These are phyloP conservation scores for Jaltomata sinuosa DNA, from an alignment of 257 asterid species.

Conservation along the genomic window DNA sequence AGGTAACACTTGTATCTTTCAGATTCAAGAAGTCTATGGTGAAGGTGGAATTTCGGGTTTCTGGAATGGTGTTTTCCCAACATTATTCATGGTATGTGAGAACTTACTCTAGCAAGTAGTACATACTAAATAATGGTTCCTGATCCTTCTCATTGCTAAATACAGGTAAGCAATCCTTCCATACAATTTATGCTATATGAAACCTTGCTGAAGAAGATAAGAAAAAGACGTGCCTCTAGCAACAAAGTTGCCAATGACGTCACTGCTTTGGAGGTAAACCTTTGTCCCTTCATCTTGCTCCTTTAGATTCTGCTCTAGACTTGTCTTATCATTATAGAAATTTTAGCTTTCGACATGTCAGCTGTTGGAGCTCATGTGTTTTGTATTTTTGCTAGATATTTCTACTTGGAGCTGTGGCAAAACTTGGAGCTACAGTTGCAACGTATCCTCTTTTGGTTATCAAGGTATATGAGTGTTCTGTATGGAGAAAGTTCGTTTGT, in stretches of 20 bases:
- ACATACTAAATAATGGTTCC: conserved; percentile 10
- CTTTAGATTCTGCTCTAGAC: not conserved
- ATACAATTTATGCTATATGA: conserved; percentile 96
- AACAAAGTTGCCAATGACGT: conserved; percentile 38
- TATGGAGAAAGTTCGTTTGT: not conserved
- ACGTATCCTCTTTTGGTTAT: conserved; percentile 95
- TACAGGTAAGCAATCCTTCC: conserved; percentile 95
- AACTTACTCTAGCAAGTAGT: conserved; percentile 7
- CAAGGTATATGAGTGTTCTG: conserved; percentile 39
- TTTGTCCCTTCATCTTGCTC: conserved; percentile 1
- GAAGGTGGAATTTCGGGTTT: conserved; percentile 87
- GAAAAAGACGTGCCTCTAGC: conserved; percentile 43
- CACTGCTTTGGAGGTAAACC: conserved; percentile 77
- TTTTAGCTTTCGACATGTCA: not conserved
- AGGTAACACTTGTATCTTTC: conserved; percentile 16
- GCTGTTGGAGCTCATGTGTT: not conserved
- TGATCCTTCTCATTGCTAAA: conserved; percentile 20
- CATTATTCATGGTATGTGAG: conserved; percentile 85
- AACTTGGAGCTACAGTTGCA: conserved; percentile 95
- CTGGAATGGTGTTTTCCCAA: conserved; percentile 96
- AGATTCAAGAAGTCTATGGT: conserved; percentile 85
- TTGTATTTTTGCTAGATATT: conserved; percentile 45
- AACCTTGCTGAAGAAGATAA: conserved; percentile 78
- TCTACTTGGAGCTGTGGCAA: conserved; percentile 95
- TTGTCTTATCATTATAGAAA: not conserved